Evolutionary conservation across 257 asterid species (phyloP).

Genomic region (Petunia secreta): DNA sequence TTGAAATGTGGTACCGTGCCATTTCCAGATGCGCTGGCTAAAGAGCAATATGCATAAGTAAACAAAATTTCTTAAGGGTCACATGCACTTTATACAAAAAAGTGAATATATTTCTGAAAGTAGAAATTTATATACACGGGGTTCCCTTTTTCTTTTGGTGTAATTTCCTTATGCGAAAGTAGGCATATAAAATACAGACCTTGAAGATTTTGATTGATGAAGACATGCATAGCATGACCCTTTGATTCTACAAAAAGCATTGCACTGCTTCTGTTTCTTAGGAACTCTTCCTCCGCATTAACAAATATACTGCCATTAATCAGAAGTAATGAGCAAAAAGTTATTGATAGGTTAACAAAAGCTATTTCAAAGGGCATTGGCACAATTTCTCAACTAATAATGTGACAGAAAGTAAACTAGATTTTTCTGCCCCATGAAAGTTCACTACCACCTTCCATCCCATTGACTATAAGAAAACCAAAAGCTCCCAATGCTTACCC

Average conservation of each 20-base stretch:
- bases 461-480: background rate
- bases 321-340: constrained; percentile 26
- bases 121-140: background rate
- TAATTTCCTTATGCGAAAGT: background rate
- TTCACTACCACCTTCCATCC: background rate
- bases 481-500: background rate
- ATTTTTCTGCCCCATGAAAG: background rate
- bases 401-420: background rate
- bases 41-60: constrained; percentile 36
- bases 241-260: constrained; percentile 74
- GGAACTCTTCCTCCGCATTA: constrained; percentile 56
- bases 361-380: background rate
- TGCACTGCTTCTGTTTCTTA: constrained; percentile 58
- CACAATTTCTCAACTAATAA: background rate
- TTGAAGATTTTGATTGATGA: constrained; percentile 79
- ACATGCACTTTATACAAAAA: constrained; percentile 12
- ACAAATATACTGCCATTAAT: constrained; percentile 55
- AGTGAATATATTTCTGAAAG: constrained; percentile 3
- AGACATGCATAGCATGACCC: constrained; percentile 90
- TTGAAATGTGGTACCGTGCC: constrained; percentile 69
- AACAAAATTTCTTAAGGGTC: constrained; percentile 12
- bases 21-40: constrained; percentile 83
- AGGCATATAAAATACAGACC: constrained; percentile 43
- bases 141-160: background rate
- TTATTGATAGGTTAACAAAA: constrained; percentile 4